These are phyloP conservation scores for Cordyceps fumosorosea DNA, from an alignment of 2,329 filamentous ascomycete genomes.

Conservation along the genomic window DNA sequence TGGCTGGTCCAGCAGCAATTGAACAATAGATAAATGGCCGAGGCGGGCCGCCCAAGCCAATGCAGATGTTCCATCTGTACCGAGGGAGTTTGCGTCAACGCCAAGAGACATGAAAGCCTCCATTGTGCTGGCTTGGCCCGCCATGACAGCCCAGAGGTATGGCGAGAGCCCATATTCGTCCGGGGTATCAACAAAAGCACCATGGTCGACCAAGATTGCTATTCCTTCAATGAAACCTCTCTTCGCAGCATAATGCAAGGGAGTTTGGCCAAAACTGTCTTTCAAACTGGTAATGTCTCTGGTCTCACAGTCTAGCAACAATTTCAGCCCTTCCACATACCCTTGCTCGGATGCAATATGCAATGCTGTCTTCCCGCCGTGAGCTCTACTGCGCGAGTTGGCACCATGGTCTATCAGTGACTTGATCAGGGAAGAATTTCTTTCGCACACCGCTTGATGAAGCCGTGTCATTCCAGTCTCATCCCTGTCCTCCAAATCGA, in stretches of 20 bases:
- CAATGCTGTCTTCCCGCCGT: background rate
- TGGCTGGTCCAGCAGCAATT: background rate
- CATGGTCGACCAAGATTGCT: background rate
- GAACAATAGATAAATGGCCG: background rate
- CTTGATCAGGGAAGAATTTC: constrained; percentile 11
- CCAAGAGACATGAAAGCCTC: background rate
- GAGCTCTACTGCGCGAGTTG: background rate
- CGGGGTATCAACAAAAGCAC: background rate
- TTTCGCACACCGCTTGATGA: constrained; percentile 17
- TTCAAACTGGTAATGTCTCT: background rate
- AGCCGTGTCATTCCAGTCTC: constrained; percentile 19
- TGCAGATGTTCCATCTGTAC: background rate
- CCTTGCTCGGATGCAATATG: background rate
- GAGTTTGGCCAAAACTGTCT: background rate
- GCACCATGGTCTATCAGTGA: background rate
- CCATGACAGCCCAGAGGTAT: background rate
- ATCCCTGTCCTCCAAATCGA: constrained; percentile 17
- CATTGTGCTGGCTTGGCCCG: background rate
- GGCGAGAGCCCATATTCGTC: background rate
- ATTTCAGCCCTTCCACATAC: no score
- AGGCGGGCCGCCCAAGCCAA: background rate
- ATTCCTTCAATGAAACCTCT: background rate
- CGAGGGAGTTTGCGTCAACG: background rate
- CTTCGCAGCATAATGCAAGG: background rate
- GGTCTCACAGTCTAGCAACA: no score